A percentile compares a stretch with the other conserved stretches of the same genome.
Conservation (phyloP, 2,329 filamentous ascomycete genomes). For the Penicillium palitans region DNA sequence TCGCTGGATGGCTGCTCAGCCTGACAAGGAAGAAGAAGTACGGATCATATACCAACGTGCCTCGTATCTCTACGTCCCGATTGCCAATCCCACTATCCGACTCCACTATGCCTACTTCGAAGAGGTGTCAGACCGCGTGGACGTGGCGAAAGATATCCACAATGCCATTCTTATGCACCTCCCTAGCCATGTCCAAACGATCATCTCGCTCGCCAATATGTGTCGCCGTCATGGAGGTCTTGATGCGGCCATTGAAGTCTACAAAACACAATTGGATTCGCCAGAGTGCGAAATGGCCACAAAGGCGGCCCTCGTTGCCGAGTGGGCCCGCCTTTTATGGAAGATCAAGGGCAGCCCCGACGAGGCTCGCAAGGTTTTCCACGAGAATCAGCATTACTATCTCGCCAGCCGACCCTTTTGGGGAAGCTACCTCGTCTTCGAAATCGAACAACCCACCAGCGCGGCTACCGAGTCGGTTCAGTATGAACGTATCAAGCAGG, state of each 20-base stretch:
- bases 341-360: conserved; percentile 78
- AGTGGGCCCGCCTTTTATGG: conserved; percentile 86
- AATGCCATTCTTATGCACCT: conserved; percentile 72
- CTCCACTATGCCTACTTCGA: conserved; percentile 95
- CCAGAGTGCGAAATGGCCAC: conserved; percentile 71
- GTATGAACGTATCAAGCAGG: conserved; percentile 73
- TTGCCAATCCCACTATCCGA: conserved; percentile 78
- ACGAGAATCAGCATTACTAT: conserved; percentile 80
- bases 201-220: conserved; percentile 83
- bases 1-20: conserved; percentile 84
- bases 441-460: conserved; percentile 76
- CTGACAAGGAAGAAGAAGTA: conserved; percentile 81
- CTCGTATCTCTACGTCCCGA: conserved; percentile 79
- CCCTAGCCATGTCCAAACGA: conserved; percentile 81
- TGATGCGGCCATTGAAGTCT: conserved; percentile 79
- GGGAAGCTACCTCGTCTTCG: conserved; percentile 84
- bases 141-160: conserved; percentile 82
- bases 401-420: conserved; percentile 85
- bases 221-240: conserved; percentile 79
- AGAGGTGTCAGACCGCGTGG: conserved; percentile 74
- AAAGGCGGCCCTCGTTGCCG: conserved; percentile 82
- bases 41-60: conserved; percentile 90
- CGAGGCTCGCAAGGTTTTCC: conserved; percentile 80
- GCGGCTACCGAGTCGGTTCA: conserved; percentile 64
- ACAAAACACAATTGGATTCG: conserved; percentile 77